These are phyloP conservation scores for Moricandia arvensis DNA, from an alignment of 345 rosid genomes.

Conservation along the genomic window DNA sequence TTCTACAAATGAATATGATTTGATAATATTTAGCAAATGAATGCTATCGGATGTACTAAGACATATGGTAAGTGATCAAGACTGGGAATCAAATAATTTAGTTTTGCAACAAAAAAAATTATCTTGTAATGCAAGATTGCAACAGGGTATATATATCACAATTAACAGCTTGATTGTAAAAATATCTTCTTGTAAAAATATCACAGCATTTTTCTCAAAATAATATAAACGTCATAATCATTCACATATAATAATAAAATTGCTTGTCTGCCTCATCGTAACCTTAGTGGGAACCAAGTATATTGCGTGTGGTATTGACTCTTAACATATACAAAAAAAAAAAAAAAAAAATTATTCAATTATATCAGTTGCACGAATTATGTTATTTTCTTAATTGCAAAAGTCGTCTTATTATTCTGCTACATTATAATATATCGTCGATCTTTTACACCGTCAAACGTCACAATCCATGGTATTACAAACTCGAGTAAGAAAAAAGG, in stretches of 20 bases:
- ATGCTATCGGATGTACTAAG: conserved; percentile 7
- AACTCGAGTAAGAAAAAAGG: no score
- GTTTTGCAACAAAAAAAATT: no score
- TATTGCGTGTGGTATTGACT: conserved; percentile 18
- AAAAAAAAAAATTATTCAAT: background rate
- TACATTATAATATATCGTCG: background rate
- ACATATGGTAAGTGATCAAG: background rate
- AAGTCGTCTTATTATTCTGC: background rate
- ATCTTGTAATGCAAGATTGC: no score
- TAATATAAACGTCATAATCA: conserved; percentile 19
- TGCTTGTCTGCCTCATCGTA: conserved; percentile 22
- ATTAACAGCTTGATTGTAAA: no score
- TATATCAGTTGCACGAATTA: conserved; percentile 8
- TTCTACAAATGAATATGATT: background rate
- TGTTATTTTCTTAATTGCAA: conserved; percentile 15
- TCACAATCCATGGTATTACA: background rate
- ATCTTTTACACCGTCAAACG: background rate
- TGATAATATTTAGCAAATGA: background rate
- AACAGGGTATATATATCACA: no score
- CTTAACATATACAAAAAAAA: background rate
- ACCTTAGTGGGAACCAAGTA: conserved; percentile 39
- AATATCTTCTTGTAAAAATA: background rate
- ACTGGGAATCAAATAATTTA: background rate
- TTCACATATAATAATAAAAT: conserved; percentile 18
- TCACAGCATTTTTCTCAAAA: background rate